phyloP scores from a whole-genome alignment of 805 yeast genomes.

The Cyberlindnera xylosilytica region DNA sequence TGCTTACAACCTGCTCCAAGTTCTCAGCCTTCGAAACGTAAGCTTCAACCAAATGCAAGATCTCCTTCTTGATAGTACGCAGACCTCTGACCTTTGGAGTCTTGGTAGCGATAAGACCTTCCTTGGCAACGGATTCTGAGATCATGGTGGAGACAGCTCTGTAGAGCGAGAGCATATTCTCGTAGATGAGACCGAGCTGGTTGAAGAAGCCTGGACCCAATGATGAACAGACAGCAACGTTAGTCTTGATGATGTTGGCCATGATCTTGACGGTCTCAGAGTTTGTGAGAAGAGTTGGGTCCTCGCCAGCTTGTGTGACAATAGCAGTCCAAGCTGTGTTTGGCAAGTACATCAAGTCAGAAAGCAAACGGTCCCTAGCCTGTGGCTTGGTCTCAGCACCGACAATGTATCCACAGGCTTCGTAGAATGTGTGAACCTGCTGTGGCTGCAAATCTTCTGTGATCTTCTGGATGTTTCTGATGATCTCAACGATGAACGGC shows the following conservation, averaged over 20 bases:
- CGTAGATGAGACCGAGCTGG: constrained; percentile 82
- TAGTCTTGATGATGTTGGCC: constrained; percentile 92
- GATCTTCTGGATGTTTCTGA: constrained; percentile 74
- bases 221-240: constrained; percentile 92
- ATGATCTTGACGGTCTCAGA: constrained; percentile 87
- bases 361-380: constrained; percentile 66
- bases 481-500: constrained; percentile 90
- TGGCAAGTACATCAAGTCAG: constrained; percentile 85
- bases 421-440: constrained; percentile 96
- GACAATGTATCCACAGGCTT: constrained; percentile 92
- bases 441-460: constrained; percentile 95
- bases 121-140: constrained; percentile 70
- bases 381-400: constrained; percentile 77
- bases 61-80: constrained; percentile 94
- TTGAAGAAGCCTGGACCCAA: constrained; percentile 88
- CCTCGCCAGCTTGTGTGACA: constrained; percentile 77
- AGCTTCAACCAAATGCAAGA: constrained; percentile 82
- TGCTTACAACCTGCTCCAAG: constrained; percentile 73
- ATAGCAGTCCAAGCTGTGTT: constrained; percentile 93
- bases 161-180: constrained; percentile 86
- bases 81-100: constrained; percentile 93
- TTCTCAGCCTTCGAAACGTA: constrained; percentile 86
- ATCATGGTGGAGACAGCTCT: constrained; percentile 86
- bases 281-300: constrained; percentile 74
- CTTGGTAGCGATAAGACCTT: constrained; percentile 88